Conservation (phyloP, 1,139 yeast genomes). For the Suhomyces wounanorum region DNA sequence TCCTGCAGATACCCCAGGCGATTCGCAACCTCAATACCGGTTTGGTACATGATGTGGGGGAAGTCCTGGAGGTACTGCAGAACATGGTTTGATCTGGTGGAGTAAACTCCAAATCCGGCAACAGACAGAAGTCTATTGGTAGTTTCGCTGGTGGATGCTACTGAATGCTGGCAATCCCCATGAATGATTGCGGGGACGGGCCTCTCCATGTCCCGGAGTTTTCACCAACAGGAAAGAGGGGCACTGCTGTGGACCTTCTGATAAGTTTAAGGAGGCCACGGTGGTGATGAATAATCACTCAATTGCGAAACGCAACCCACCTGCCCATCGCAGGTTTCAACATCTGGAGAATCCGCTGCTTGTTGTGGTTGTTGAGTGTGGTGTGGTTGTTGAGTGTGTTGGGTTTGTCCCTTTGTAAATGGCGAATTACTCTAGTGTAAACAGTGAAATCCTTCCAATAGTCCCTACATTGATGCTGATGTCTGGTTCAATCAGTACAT, state of each 20-base stretch:
- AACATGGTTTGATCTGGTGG: not conserved
- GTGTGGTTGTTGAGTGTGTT: too few relatives aligned
- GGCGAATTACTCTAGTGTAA: too few relatives aligned
- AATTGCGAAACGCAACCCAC: not conserved
- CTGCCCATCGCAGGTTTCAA: not conserved
- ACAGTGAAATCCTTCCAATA: not conserved
- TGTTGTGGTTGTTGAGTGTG: not conserved
- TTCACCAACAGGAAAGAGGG: too few relatives aligned
- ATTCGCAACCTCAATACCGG: not conserved
- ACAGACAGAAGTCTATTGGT: not conserved
- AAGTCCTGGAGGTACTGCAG: not conserved
- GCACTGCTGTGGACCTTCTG: too few relatives aligned
- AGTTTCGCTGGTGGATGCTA: too few relatives aligned
- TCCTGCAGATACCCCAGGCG: not conserved
- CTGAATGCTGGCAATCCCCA: too few relatives aligned
- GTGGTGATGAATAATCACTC: too few relatives aligned
- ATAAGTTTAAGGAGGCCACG: too few relatives aligned
- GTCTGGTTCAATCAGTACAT: too few relatives aligned
- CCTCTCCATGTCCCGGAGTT: not conserved
- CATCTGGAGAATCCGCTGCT: not conserved
- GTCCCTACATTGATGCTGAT: not conserved
- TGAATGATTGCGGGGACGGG: not conserved
- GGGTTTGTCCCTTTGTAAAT: too few relatives aligned
- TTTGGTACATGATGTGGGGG: not conserved
- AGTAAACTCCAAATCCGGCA: not conserved